These are phyloP conservation scores for Phytophthora syringae DNA, from an alignment of 352 stramenopile species.

Conservation along the genomic window DNA sequence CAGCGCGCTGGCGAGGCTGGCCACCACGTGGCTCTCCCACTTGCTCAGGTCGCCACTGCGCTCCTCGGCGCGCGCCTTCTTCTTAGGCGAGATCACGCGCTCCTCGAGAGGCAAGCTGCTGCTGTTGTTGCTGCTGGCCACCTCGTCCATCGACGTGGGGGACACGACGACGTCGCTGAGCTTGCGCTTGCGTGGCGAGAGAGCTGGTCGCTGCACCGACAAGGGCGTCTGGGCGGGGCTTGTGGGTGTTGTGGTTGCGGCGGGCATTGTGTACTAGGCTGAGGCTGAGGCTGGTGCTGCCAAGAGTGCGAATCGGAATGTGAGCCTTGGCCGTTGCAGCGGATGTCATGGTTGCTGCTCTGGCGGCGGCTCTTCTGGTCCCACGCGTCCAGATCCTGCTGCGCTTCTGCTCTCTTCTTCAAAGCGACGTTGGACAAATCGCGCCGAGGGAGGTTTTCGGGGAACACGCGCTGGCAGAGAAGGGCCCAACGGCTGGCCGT, in stretches of 20 bases:
- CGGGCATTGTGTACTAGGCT: too few relatives aligned
- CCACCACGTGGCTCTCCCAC: constrained; percentile 38
- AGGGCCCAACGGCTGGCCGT: constrained; percentile 23
- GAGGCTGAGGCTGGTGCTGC: background rate
- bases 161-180: constrained; percentile 27
- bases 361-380: constrained; percentile 35
- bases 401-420: constrained; percentile 37
- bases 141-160: constrained; percentile 53
- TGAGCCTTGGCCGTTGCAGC: constrained; percentile 23
- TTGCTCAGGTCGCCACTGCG: constrained; percentile 31
- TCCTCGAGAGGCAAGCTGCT: constrained; percentile 26
- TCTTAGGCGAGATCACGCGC: constrained; percentile 54
- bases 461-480: constrained; percentile 18
- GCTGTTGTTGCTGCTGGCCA: constrained; percentile 6
- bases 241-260: constrained; percentile 25
- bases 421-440: constrained; percentile 39
- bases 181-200: constrained; percentile 62
- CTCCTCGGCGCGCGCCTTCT: constrained; percentile 45
- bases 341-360: constrained; percentile 11
- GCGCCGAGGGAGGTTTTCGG: constrained; percentile 7
- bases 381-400: constrained; percentile 36
- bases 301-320: constrained; percentile 32
- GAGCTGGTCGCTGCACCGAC: constrained; percentile 46
- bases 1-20: constrained; percentile 31
- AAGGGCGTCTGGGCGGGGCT: constrained; percentile 32